Conservation (phyloP, 345 rosid genomes). For the Dipteronia sinensis region DNA sequence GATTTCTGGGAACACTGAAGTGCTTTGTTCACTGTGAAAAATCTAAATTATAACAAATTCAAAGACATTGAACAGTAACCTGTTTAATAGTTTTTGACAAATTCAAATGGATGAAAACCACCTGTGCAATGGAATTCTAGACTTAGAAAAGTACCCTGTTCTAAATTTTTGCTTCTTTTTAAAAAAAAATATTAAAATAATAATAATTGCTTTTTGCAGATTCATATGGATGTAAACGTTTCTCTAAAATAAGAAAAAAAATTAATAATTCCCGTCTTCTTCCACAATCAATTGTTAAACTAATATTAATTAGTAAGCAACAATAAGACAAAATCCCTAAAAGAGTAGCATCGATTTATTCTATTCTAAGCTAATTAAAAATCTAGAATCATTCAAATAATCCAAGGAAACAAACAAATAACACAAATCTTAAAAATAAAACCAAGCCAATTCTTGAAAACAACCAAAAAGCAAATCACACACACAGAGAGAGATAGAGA, state of each 20-base stretch:
- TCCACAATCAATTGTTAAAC: neutral
- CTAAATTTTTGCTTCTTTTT: neutral
- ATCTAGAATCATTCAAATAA: neutral
- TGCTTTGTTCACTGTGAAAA: too few relatives aligned
- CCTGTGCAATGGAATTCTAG: too few relatives aligned
- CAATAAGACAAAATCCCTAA: neutral
- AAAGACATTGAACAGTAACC: too few relatives aligned
- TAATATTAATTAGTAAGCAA: neutral
- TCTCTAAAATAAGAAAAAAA: neutral
- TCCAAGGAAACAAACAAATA: neutral
- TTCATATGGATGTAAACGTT: neutral
- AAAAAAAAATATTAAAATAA: too few relatives aligned
- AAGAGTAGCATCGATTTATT: neutral
- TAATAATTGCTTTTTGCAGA: neutral
- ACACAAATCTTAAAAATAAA: neutral
- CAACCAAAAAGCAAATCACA: neutral
- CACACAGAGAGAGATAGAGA: too few relatives aligned
- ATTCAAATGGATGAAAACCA: too few relatives aligned
- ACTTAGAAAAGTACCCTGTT: neutral
- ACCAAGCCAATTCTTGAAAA: slow-evolving; percentile 6
- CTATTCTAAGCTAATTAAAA: neutral
- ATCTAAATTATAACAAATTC: too few relatives aligned
- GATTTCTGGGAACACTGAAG: too few relatives aligned
- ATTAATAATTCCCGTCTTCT: too few relatives aligned
- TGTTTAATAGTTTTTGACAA: too few relatives aligned